Base-by-base conservation (phyloP, 345 rosid species). In the Syzygium oleosum region DNA sequence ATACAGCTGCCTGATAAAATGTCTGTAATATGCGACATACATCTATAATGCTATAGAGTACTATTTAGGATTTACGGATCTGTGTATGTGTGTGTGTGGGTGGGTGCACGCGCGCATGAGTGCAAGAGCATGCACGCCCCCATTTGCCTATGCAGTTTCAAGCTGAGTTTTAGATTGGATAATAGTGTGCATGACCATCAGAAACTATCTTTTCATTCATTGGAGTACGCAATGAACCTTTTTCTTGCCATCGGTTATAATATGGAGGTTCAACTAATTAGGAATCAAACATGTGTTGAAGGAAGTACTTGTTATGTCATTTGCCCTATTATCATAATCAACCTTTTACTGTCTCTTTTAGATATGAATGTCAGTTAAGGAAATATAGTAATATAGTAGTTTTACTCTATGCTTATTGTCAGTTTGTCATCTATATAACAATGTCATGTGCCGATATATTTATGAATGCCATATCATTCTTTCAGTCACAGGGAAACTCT, bases 21-120 rank as follows among this genome's bases (percentile, higher is more conserved):
- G 6, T 65, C 43, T 65, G 78, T 34, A 1, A 31, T 65, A 65
- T 65, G 19, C 31, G 46, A 34, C 79, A 68, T 8, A 31, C 79
- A 68, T 31, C 19, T 31, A 5, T 68, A 34, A 68, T 34, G 46
- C 79, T 68, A 68, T 68, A 9, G 79, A 34, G 79, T 19, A 17
- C 46, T 68, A 68, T 4, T 38, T 31, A 68, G 43, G 22, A 17
- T 68, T 65, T 68, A 34, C 43, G 17, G 46, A 68, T 68, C 79
- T 68, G 3, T 31, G n/a, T 10, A 4, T 9, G 61, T 1, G 5
- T 3, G 12, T 22, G n/a, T 4, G 12, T 4, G 5, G 1, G 13
- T 23, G 61, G 5, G 12, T 1, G 0, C 15, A 25, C 2, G 19
- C 15, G 6, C 5, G 6, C 54, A 14, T 14, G 2, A 25, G 15